phyloP scores from a whole-genome alignment of 164 flowering plant genomes.

The Umbellularia californica region DNA sequence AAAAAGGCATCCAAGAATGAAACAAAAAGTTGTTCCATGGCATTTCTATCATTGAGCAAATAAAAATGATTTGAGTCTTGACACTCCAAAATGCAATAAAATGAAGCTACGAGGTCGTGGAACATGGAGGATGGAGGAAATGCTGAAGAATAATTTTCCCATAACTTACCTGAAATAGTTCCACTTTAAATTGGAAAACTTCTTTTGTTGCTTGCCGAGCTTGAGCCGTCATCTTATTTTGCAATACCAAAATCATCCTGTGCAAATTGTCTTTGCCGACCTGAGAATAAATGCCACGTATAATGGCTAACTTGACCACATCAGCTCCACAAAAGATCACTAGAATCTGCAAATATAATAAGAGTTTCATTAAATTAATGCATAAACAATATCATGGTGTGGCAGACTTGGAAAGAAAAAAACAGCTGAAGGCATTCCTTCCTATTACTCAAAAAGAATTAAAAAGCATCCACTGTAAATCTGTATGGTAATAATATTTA shows the following conservation, averaged over 20 bases:
- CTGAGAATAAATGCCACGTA: constrained; percentile 12
- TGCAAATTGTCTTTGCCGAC: constrained; percentile 10
- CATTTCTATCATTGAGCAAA: neutral
- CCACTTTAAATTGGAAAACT: constrained; percentile 7
- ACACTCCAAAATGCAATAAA: neutral
- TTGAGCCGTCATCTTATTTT: constrained; percentile 25
- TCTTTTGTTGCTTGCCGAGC: constrained; percentile 23
- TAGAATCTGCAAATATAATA: constrained; percentile 25
- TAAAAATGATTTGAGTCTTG: neutral
- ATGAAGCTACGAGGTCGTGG: neutral
- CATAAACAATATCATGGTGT: neutral
- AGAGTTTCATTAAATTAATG: neutral
- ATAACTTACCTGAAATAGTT: constrained; percentile 16
- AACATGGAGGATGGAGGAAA: too few relatives aligned
- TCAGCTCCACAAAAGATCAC: constrained; percentile 34
- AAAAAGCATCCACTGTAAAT: too few relatives aligned
- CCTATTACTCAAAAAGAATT: too few relatives aligned
- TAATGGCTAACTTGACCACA: constrained; percentile 10
- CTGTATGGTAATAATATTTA: too few relatives aligned
- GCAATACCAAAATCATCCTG: constrained; percentile 31
- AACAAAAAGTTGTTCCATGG: neutral
- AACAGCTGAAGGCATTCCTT: too few relatives aligned
- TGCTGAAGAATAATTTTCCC: neutral
- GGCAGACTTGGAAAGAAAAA: too few relatives aligned
- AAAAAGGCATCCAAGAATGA: neutral